phyloP scores from a whole-genome alignment of 345 rosid species.

The Eucalyptus cloeziana region DNA sequence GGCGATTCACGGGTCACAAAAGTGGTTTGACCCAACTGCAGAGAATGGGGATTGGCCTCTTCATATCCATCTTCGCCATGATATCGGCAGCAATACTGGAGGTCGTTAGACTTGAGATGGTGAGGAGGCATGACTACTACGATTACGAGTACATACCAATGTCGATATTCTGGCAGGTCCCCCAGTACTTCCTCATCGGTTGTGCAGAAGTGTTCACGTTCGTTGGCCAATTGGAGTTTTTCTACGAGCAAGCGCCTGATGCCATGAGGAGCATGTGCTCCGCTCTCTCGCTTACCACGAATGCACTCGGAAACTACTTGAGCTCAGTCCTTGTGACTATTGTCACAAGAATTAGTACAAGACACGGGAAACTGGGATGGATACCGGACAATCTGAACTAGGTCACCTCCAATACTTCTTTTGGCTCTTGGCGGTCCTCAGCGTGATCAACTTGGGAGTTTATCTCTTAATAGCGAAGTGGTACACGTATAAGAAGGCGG shows the following conservation, averaged over 20 bases:
- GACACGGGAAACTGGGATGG: slow-evolving; percentile 19
- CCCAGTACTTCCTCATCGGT: slow-evolving; percentile 35
- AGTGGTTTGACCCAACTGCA: slow-evolving; percentile 24
- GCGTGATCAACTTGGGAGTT: slow-evolving; percentile 8
- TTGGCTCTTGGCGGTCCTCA: slow-evolving; percentile 20
- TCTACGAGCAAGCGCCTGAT: slow-evolving; percentile 41
- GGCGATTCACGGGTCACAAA: slow-evolving; percentile 11
- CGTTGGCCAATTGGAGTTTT: slow-evolving; percentile 36
- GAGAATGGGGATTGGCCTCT: slow-evolving; percentile 22
- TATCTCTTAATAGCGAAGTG: slow-evolving; percentile 13
- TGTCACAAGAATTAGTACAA: slow-evolving; percentile 5
- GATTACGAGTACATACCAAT: slow-evolving; percentile 6
- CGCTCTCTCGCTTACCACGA: slow-evolving; percentile 17
- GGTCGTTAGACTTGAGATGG: slow-evolving; percentile 7
- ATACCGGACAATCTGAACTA: slow-evolving; percentile 21
- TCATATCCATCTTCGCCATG: slow-evolving; percentile 24
- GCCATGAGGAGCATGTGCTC: slow-evolving; percentile 40
- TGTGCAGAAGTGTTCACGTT: slow-evolving; percentile 35
- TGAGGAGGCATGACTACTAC: slow-evolving; percentile 8
- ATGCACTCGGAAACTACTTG: slow-evolving; percentile 17
- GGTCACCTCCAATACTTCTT: slow-evolving; percentile 28
- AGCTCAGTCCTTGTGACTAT: slow-evolving; percentile 18
- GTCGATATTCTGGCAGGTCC: slow-evolving; percentile 35
- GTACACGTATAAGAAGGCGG: slow-evolving; percentile 22
- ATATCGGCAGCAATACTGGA: slow-evolving; percentile 16